These are phyloP conservation scores for Fusarium agapanthi DNA, from an alignment of 2,329 filamentous ascomycete genomes.

Conservation along the genomic window DNA sequence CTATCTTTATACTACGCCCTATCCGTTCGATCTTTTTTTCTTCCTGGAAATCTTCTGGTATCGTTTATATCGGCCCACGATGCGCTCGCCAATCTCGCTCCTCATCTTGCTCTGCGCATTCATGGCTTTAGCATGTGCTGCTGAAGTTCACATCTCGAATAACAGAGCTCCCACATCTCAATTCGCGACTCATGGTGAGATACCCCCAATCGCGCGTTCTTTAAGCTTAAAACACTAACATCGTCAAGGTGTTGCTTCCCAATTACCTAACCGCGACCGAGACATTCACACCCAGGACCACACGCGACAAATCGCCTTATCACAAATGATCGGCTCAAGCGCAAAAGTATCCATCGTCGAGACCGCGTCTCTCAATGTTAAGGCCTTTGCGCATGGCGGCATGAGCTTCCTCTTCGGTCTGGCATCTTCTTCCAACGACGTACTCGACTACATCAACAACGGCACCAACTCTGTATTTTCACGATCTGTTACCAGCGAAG, in stretches of 20 bases:
- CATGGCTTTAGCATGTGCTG: constrained; percentile 12
- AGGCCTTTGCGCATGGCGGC: constrained; percentile 77
- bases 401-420: constrained; percentile 89
- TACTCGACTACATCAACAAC: constrained; percentile 86
- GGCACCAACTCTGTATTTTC: constrained; percentile 86
- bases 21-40: constrained; percentile 1
- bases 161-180: constrained; percentile 35
- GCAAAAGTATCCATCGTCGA: constrained; percentile 90
- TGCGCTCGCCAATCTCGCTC: constrained; percentile 27
- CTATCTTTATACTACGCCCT: constrained; percentile 3
- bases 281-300: constrained; percentile 81
- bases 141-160: constrained; percentile 22
- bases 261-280: constrained; percentile 72
- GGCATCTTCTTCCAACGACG: constrained; percentile 77
- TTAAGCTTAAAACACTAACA: constrained; percentile 13
- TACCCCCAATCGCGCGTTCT: neutral
- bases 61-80: constrained; percentile 8
- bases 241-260: constrained; percentile 75
- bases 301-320: constrained; percentile 75
- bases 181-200: constrained; percentile 35
- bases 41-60: neutral
- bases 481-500: constrained; percentile 72
- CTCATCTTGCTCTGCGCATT: constrained; percentile 29
- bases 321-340: constrained; percentile 84
- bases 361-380: constrained; percentile 76